Evolutionary conservation across 1,284 basidiomycete genomes (phyloP).

Genomic region (Anthracocystis panici-leucophaei): DNA sequence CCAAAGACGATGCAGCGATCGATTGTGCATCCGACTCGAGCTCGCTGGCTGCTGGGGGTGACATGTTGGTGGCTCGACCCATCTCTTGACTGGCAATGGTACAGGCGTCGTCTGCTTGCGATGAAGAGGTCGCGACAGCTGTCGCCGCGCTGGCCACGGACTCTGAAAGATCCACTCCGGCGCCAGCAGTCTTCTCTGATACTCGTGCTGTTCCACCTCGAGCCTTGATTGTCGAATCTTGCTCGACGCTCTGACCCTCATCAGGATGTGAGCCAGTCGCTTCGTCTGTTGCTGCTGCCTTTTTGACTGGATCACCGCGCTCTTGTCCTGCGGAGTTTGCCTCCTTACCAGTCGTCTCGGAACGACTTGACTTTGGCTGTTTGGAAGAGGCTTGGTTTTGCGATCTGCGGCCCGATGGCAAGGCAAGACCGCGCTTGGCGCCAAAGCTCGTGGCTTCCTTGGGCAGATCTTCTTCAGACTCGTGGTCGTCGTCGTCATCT

Average conservation of each 20-base stretch:
- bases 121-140: slow-evolving; percentile 19
- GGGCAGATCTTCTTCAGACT: slow-evolving; percentile 42
- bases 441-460: slow-evolving; percentile 22
- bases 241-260: slow-evolving; percentile 60
- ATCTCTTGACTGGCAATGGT: slow-evolving; percentile 43
- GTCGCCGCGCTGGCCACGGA: slow-evolving; percentile 16
- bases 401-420: slow-evolving; percentile 7
- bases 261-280: slow-evolving; percentile 68
- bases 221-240: slow-evolving; percentile 26
- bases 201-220: not conserved
- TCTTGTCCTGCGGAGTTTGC: not conserved
- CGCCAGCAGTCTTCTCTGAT: not conserved
- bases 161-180: slow-evolving; percentile 15
- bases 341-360: slow-evolving; percentile 7
- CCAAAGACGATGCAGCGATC: slow-evolving; percentile 41
- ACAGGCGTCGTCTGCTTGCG: slow-evolving; percentile 33
- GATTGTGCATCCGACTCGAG: slow-evolving; percentile 54
- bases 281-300: not conserved
- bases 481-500: slow-evolving; percentile 43
- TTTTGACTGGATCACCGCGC: slow-evolving; percentile 20
- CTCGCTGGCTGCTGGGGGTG: slow-evolving; percentile 45
- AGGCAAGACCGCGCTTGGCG: slow-evolving; percentile 10
- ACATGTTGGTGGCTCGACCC: slow-evolving; percentile 24
- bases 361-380: slow-evolving; percentile 8
- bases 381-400: slow-evolving; percentile 10